Conservation (phyloP, 1,284 basidiomycete genomes). For the Fomitopsis palustris region DNA sequence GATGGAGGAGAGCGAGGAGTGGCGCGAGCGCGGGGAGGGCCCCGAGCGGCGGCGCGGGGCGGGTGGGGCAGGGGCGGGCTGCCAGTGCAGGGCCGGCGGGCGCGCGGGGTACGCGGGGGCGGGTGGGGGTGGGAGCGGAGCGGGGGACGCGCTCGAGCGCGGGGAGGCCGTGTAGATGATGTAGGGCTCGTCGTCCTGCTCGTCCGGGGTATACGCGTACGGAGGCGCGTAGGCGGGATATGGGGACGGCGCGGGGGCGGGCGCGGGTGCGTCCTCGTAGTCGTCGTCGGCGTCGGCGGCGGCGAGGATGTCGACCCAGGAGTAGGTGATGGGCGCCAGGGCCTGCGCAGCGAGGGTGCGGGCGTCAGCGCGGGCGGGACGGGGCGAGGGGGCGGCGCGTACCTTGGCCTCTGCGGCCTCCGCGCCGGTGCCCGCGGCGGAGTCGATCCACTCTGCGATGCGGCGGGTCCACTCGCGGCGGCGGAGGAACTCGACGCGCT, state of each 20-base stretch:
- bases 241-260: slow-evolving; percentile 6
- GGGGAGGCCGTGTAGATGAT: slow-evolving; percentile 25
- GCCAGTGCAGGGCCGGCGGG: slow-evolving; percentile 9
- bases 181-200: slow-evolving; percentile 21
- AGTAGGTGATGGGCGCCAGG: slow-evolving; percentile 11
- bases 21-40: slow-evolving; percentile 22
- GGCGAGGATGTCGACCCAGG: slow-evolving; percentile 20
- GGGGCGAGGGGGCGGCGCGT: not conserved
- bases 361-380: not conserved
- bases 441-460: slow-evolving; percentile 28
- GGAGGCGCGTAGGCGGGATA: not conserved
- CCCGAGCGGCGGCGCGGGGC: slow-evolving; percentile 7
- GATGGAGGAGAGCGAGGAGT: slow-evolving; percentile 28
- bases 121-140: not conserved
- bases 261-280: slow-evolving; percentile 3
- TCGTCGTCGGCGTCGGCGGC: slow-evolving; percentile 14
- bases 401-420: slow-evolving; percentile 3
- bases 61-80: slow-evolving; percentile 11
- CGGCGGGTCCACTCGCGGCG: slow-evolving; percentile 30
- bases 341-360: not conserved
- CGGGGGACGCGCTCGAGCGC: slow-evolving; percentile 4
- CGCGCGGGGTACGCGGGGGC: slow-evolving; percentile 6
- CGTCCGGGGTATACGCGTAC: slow-evolving; percentile 17
- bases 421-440: slow-evolving; percentile 8
- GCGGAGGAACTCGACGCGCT: slow-evolving; percentile 30